A percentile compares a stretch with the other conserved stretches of the same genome.
Conservation (phyloP, 345 rosid genomes). For the Corymbia maculata region DNA sequence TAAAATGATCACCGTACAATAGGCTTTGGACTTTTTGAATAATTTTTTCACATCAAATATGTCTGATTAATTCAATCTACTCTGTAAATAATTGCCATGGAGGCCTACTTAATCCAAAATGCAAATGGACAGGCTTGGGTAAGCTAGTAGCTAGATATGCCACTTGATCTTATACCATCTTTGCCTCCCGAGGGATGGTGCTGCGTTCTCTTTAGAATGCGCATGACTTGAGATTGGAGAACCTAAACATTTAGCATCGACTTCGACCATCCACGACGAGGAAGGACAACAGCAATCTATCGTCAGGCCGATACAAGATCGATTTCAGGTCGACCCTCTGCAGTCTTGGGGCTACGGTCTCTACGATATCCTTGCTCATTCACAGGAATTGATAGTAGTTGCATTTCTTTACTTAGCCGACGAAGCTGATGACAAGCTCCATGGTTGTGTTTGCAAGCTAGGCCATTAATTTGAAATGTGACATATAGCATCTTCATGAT, state of each 20-base stretch:
- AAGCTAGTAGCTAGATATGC: background rate
- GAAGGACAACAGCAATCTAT: background rate
- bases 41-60: too few species aligned
- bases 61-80: too few species aligned
- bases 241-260: background rate
- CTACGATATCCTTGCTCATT: background rate
- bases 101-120: background rate
- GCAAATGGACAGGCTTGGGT: background rate
- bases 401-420: background rate
- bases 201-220: background rate
- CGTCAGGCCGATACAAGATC: background rate
- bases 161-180: background rate
- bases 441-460: background rate
- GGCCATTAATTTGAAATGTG: background rate
- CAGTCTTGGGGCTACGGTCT: background rate
- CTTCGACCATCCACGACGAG: too few species aligned
- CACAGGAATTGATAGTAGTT: background rate
- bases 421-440: background rate
- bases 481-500: background rate
- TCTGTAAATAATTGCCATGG: background rate
- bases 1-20: accelerated
- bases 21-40: too few species aligned
- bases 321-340: background rate
- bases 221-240: background rate
- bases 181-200: background rate